Conservation (phyloP, 768 basidiomycete species). For the Boletus patriciae region DNA sequence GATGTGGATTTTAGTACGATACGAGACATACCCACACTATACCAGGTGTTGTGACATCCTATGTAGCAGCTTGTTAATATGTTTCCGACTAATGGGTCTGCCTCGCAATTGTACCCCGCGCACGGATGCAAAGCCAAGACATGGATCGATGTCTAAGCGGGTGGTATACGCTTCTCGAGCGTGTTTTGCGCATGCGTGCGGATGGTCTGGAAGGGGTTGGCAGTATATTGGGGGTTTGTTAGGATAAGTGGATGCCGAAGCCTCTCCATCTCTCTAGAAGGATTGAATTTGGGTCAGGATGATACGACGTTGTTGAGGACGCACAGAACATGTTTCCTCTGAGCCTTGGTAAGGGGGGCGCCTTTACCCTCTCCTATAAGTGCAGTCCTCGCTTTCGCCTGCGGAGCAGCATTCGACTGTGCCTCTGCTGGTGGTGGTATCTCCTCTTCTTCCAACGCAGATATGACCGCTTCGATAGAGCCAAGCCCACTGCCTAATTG, state of each 20-base stretch:
- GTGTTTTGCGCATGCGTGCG: constrained; percentile 81
- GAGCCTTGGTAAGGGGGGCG: constrained; percentile 55
- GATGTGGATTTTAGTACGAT: constrained; percentile 25
- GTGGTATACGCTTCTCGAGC: constrained; percentile 50
- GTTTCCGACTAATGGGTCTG: neutral
- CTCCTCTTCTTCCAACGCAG: constrained; percentile 46
- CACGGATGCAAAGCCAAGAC: neutral
- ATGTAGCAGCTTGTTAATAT: constrained; percentile 27
- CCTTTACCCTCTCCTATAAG: constrained; percentile 70
- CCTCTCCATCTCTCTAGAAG: constrained; percentile 59
- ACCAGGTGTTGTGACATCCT: constrained; percentile 19
- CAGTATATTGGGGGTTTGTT: constrained; percentile 59
- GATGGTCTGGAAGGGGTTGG: constrained; percentile 76
- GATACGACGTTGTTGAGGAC: constrained; percentile 27
- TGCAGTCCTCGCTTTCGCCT: constrained; percentile 38
- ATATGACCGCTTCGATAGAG: constrained; percentile 55
- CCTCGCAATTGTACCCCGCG: neutral
- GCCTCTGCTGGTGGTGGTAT: constrained; percentile 15
- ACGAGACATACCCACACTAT: constrained; percentile 22
- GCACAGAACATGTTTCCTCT: constrained; percentile 70
- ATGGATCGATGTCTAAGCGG: neutral
- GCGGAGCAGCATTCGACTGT: constrained; percentile 13
- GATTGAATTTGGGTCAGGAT: neutral
- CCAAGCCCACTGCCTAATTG: constrained; percentile 52
- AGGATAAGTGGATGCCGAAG: constrained; percentile 70